phyloP scores from a whole-genome alignment of 1,139 yeast species.

The Pichia kudriavzevii region DNA sequence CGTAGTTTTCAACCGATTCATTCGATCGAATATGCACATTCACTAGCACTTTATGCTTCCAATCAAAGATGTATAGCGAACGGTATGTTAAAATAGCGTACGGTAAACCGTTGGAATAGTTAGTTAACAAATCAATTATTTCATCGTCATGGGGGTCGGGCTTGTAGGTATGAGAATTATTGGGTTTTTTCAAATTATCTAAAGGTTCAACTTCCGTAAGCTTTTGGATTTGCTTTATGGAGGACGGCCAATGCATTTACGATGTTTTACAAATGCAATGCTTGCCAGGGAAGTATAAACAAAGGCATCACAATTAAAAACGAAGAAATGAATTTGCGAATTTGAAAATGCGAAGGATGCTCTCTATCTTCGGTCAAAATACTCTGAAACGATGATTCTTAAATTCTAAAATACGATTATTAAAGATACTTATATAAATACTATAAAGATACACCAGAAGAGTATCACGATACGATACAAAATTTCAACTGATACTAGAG shows the following conservation, averaged over 20 bases:
- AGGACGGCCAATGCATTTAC: constrained; percentile 27
- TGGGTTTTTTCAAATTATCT: constrained; percentile 8
- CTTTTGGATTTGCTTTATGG: constrained; percentile 18
- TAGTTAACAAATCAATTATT: constrained; percentile 10
- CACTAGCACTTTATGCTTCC: constrained; percentile 32
- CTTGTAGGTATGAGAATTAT: constrained; percentile 12
- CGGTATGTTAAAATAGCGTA: constrained; percentile 28
- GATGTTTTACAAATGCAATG: too few species aligned
- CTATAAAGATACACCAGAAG: too few species aligned
- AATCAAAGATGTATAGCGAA: constrained; percentile 29
- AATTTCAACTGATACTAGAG: too few species aligned
- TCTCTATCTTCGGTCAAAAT: too few species aligned
- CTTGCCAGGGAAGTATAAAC: too few species aligned
- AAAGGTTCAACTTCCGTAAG: constrained; percentile 23
- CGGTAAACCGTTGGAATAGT: constrained; percentile 18
- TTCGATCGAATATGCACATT: constrained; percentile 34
- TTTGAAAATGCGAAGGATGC: too few species aligned
- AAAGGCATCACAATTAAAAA: too few species aligned
- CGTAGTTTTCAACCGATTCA: constrained; percentile 33
- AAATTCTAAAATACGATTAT: too few species aligned
- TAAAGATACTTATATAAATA: too few species aligned
- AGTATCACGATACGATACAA: too few species aligned
- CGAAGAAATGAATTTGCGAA: too few species aligned
- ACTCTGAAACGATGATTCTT: too few species aligned
- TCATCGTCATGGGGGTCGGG: constrained; percentile 24